phyloP scores from a whole-genome alignment of 164 flowering plant species.

The Cinnamomum chago region DNA sequence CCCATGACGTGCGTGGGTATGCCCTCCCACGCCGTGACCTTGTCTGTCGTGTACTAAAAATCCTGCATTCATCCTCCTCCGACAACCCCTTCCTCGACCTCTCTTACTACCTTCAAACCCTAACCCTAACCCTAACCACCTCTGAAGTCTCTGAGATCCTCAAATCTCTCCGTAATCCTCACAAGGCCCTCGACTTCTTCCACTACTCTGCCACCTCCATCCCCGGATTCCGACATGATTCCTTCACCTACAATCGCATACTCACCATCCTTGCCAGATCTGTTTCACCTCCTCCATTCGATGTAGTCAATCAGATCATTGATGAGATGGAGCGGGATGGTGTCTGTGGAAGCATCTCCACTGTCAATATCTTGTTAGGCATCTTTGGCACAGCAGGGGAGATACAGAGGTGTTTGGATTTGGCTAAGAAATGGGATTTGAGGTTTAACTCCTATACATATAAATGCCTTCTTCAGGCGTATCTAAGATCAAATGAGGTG shows the following conservation, averaged over 20 bases:
- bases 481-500: conserved; percentile 42
- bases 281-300: conserved; percentile 23
- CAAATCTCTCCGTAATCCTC: conserved; percentile 55
- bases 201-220: conserved; percentile 44
- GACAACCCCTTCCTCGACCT: conserved; percentile 47
- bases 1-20: conserved; percentile 62
- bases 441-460: conserved; percentile 63
- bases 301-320: conserved; percentile 30
- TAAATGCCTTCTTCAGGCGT: conserved; percentile 77
- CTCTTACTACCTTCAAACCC: conserved; percentile 48
- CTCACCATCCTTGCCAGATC: conserved; percentile 54
- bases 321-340: conserved; percentile 53
- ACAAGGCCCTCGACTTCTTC: conserved; percentile 64
- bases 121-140: conserved; percentile 50
- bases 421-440: conserved; percentile 75
- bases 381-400: conserved; percentile 32
- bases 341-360: conserved; percentile 63
- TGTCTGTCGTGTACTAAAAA: conserved; percentile 54
- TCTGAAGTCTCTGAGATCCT: conserved; percentile 72
- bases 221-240: conserved; percentile 63
- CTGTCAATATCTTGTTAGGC: conserved; percentile 71
- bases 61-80: conserved; percentile 40
- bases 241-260: conserved; percentile 72
- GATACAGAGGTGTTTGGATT: conserved; percentile 41
- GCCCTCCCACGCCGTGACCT: conserved; percentile 79